Conservation (phyloP, 2,329 filamentous ascomycete genomes). For the Didymella pinodella region DNA sequence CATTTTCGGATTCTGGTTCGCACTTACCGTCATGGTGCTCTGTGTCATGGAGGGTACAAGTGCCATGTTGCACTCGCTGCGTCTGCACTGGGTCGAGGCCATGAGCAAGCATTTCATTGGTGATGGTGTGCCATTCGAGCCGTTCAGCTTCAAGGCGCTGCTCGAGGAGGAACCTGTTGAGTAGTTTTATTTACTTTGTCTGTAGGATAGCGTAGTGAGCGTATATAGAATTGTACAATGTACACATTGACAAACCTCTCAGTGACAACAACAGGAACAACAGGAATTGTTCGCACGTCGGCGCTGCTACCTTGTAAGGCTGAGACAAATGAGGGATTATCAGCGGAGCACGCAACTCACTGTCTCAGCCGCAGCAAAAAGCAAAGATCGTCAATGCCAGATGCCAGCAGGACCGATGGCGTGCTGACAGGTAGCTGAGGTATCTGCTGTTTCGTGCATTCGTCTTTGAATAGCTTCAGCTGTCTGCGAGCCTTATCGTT, state of each 20-base stretch:
- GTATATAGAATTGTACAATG: conserved; percentile 33
- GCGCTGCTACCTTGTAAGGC: background rate
- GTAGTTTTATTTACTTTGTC: conserved; percentile 27
- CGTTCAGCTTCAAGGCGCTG: conserved; percentile 85
- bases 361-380: background rate
- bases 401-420: background rate
- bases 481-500: background rate
- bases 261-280: background rate
- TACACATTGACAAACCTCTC: background rate
- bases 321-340: conserved; percentile 3
- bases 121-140: conserved; percentile 82
- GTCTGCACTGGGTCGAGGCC: conserved; percentile 95
- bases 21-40: conserved; percentile 78
- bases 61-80: conserved; percentile 91
- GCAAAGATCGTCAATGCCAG: background rate
- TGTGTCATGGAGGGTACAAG: conserved; percentile 96
- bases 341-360: background rate
- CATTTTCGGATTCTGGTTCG: conserved; percentile 90
- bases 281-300: background rate
- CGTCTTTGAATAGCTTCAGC: background rate
- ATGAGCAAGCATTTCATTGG: conserved; percentile 98
- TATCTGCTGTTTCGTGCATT: too few relatives aligned
- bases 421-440: background rate
- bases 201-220: conserved; percentile 24
- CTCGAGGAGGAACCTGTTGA: conserved; percentile 76